A percentile compares a stretch with the other conserved stretches of the same genome.
Conservation (phyloP, 2,329 filamentous ascomycete genomes). For the Trichoderma atroviride region DNA sequence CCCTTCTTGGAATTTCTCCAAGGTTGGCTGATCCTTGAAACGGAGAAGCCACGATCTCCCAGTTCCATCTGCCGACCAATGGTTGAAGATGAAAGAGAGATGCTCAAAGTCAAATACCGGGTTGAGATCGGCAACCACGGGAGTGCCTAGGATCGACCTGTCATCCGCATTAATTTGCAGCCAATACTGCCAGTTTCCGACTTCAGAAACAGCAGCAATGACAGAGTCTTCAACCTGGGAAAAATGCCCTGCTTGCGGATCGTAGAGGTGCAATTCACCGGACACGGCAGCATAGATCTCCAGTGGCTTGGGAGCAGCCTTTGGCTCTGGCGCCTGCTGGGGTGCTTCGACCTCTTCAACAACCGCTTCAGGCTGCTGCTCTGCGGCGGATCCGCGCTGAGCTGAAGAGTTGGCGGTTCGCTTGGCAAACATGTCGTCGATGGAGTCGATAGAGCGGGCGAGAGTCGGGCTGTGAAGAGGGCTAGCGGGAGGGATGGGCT, state of each 20-base stretch:
- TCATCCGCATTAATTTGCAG: slow-evolving; percentile 71
- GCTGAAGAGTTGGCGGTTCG: slow-evolving; percentile 51
- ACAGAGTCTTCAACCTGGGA: slow-evolving; percentile 76
- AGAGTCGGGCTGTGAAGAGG: slow-evolving; percentile 62
- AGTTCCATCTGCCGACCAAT: slow-evolving; percentile 83
- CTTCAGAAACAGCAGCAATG: slow-evolving; percentile 78
- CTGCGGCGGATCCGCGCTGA: slow-evolving; percentile 47
- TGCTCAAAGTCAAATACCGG: slow-evolving; percentile 99
- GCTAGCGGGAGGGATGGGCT: slow-evolving; percentile 66
- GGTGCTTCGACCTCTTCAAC: slow-evolving; percentile 30
- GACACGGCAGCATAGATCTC: slow-evolving; percentile 75
- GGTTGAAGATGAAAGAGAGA: slow-evolving; percentile 98
- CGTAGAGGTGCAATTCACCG: slow-evolving; percentile 90
- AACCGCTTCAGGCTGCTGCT: slow-evolving; percentile 32
- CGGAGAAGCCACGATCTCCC: slow-evolving; percentile 95
- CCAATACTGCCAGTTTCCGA: slow-evolving; percentile 95
- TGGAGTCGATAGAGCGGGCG: slow-evolving; percentile 57
- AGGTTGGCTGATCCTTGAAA: slow-evolving; percentile 79
- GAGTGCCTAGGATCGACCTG: slow-evolving; percentile 82
- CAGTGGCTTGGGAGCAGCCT: slow-evolving; percentile 61
- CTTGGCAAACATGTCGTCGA: slow-evolving; percentile 59
- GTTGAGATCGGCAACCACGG: slow-evolving; percentile 87
- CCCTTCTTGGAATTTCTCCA: slow-evolving; percentile 89
- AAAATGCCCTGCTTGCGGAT: slow-evolving; percentile 85
- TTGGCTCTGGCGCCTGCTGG: slow-evolving; percentile 32